Evolutionary conservation across 257 asterid genomes (phyloP).

Genomic region (Fraxinus americana): DNA sequence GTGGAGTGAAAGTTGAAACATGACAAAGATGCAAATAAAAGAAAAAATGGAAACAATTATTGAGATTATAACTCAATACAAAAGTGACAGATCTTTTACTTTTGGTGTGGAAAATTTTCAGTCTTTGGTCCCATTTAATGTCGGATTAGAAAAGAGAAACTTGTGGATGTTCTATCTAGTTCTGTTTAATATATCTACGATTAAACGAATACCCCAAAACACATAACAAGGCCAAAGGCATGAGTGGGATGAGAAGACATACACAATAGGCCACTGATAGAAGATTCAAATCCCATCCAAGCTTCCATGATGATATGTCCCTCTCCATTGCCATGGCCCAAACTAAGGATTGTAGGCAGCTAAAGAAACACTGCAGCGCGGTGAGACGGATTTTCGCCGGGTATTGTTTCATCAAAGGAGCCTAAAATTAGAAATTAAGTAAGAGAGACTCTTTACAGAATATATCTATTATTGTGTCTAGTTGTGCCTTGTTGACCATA

Average conservation of each 20-base stretch:
- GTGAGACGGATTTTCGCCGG: slow-evolving; percentile 60
- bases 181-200: too few relatives aligned
- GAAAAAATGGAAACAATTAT: too few relatives aligned
- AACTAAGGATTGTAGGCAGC: slow-evolving; percentile 60
- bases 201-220: not conserved
- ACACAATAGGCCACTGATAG: slow-evolving; percentile 68
- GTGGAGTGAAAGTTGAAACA: too few relatives aligned
- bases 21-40: too few relatives aligned
- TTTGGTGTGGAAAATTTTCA: too few relatives aligned
- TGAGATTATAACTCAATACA: too few relatives aligned
- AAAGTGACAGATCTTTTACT: too few relatives aligned
- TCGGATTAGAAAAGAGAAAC: too few relatives aligned
- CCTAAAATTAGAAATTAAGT: slow-evolving; percentile 32
- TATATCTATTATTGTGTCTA: not conserved
- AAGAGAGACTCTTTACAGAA: not conserved
- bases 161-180: too few relatives aligned
- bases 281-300: slow-evolving; percentile 64
- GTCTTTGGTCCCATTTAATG: too few relatives aligned
- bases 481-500: not conserved
- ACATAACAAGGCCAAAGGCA: not conserved
- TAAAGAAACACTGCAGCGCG: slow-evolving; percentile 57
- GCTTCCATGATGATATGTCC: slow-evolving; percentile 56
- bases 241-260: slow-evolving; percentile 30
- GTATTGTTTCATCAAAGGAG: slow-evolving; percentile 50
- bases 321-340: slow-evolving; percentile 62